Evolutionary conservation across 805 yeast species (phyloP).

Genomic region (Saturnispora sekii): DNA sequence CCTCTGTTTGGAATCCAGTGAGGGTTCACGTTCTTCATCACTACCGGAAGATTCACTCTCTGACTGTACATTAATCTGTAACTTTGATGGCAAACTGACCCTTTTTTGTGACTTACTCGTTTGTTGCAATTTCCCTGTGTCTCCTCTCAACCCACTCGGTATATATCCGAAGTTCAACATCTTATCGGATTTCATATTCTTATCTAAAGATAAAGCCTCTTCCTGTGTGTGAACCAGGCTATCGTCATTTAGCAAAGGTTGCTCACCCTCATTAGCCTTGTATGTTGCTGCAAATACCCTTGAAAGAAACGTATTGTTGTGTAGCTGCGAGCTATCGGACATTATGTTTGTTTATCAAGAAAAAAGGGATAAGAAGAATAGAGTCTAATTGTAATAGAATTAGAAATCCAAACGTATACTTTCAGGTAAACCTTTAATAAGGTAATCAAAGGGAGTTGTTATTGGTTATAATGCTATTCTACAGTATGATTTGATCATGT

Average conservation of each 20-base stretch:
- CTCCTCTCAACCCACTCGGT: too few relatives aligned
- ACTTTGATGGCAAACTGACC: slow-evolving; percentile 11
- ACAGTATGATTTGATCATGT: too few relatives aligned
- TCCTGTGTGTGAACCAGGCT: slow-evolving; percentile 9
- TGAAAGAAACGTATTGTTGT: slow-evolving; percentile 48
- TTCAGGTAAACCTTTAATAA: too few relatives aligned
- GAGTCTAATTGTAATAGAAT: not conserved
- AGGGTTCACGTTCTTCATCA: not conserved
- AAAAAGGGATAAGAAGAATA: not conserved
- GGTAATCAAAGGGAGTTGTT: too few relatives aligned
- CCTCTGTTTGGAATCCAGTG: too few relatives aligned
- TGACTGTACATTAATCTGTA: slow-evolving; percentile 19
- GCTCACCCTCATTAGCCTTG: slow-evolving; percentile 14
- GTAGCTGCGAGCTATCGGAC: slow-evolving; percentile 6
- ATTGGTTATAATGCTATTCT: too few relatives aligned
- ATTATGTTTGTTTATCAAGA: not conserved
- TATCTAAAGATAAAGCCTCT: too few relatives aligned
- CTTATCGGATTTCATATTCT: slow-evolving; percentile 10
- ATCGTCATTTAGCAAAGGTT: slow-evolving; percentile 26
- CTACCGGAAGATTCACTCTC: slow-evolving; percentile 16
- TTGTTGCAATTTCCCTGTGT: too few relatives aligned
- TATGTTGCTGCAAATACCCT: slow-evolving; percentile 48
- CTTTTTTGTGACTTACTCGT: too few relatives aligned
- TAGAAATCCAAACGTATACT: too few relatives aligned
- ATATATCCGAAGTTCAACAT: not conserved